Evolutionary conservation across 305 asterid genomes (phyloP).

Genomic region (Rubia peregrina): DNA sequence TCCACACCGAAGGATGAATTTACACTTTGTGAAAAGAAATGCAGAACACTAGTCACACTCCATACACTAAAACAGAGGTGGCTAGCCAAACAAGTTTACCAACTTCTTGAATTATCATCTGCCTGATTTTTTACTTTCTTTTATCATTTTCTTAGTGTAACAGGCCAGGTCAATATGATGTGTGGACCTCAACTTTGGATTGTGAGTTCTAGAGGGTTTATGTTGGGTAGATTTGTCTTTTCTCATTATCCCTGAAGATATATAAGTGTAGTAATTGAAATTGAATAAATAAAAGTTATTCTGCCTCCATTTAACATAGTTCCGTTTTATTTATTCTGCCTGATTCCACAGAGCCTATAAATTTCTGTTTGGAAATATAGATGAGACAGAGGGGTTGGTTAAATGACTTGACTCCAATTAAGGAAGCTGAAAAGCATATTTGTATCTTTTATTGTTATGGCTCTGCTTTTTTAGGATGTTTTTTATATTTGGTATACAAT

Average conservation of each 20-base stretch:
- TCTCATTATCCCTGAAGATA: background rate
- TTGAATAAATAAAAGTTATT: background rate
- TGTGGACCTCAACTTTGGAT: background rate
- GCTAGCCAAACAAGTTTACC: background rate
- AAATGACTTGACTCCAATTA: background rate
- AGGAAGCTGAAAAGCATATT: slow-evolving; percentile 8
- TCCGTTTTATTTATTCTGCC: background rate
- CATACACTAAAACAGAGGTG: background rate
- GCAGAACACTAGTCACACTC: background rate
- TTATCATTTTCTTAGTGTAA: background rate
- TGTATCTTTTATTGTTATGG: background rate
- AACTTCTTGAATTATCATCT: background rate
- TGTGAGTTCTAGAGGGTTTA: background rate
- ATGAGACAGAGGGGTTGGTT: background rate
- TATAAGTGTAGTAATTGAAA: background rate
- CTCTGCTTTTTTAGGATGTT: background rate
- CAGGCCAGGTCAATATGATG: background rate
- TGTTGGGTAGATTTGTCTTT: background rate
- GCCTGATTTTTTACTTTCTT: background rate
- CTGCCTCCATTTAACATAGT: background rate
- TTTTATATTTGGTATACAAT: background rate
- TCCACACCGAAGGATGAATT: background rate
- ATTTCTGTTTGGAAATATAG: background rate
- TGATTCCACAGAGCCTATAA: background rate
- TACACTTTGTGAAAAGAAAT: background rate